Base-by-base conservation (phyloP, 2,329 filamentous ascomycete genomes). In the Aspergillus ruber region DNA sequence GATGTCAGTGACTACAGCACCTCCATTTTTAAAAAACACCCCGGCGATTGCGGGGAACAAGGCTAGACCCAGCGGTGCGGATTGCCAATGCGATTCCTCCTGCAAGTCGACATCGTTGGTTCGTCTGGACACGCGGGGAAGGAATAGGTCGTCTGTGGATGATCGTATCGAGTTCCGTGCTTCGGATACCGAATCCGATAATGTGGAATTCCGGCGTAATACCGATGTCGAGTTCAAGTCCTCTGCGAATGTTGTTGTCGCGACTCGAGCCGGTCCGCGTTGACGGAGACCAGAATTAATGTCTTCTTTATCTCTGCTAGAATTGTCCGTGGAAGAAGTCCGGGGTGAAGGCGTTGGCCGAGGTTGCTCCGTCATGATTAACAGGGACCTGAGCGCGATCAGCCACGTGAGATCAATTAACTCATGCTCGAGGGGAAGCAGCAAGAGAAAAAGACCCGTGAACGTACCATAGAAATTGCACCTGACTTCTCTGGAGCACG, bases 31-130 rank as follows among this genome's bases (percentile, higher is more conserved):
- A 64, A 95, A 94, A 48, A 96, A 74, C 43, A 94, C 70, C 0
- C 90, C 91, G 1, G 83, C 88, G n/a, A 95, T 64, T 1, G 90
- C 90, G 3, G 91, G 91, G 12, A 97, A 72, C 42, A 96, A 76
- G 2, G 89, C 90, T 63, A 95, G 85, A 0, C 82, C 84, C 29
- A 97, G 72, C 1, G 91, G 90, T n/a, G 87, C 74, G 2, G 83
- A 87, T 51, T 93, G 84, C 80, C 89, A 88, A 51, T 83, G 76
- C 1, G 86, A 85, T 45, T 80, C 74, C 23, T 75, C 54, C 35
- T 69, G 63, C n/a, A 66, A 56, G 20, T 68, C 65, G 6, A 59
- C 52, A 47, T 57, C 54, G 20, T 47, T 29, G 25, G 25, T 46
- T 43, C 57, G 64, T 57, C 54, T 72, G 33, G 47, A 54, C 56